These are phyloP conservation scores for Metschnikowia bowlesiae DNA, from an alignment of 805 yeast genomes.

Conservation along the genomic window DNA sequence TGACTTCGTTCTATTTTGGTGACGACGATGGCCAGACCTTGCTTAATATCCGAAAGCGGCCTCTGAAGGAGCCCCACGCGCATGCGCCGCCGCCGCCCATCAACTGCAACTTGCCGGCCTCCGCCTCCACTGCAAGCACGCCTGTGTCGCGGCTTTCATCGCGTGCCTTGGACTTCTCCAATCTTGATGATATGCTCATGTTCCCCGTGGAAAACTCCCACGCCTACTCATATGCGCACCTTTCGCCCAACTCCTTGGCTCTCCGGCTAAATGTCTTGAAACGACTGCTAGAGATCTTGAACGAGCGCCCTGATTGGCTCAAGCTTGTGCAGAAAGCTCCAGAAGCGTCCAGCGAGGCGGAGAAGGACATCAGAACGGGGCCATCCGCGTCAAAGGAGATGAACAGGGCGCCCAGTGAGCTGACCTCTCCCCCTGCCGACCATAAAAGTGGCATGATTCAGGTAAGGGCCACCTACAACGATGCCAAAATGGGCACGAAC, in stretches of 20 bases:
- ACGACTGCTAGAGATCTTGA: conserved; percentile 68
- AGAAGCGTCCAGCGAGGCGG: background rate
- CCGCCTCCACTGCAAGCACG: background rate
- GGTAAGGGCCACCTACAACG: background rate
- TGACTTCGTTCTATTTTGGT: conserved; percentile 11
- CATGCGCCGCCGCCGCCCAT: background rate
- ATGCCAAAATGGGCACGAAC: background rate
- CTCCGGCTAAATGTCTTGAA: conserved; percentile 69
- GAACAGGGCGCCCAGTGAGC: background rate
- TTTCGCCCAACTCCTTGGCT: conserved; percentile 77
- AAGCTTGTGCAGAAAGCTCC: conserved; percentile 14
- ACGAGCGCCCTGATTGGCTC: conserved; percentile 55
- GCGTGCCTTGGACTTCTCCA: conserved; percentile 9
- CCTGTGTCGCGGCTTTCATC: conserved; percentile 3
- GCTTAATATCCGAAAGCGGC: background rate
- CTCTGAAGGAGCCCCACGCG: background rate
- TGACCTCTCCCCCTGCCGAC: too few species aligned
- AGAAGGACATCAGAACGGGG: background rate
- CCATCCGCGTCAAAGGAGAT: background rate
- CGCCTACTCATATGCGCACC: conserved; percentile 78
- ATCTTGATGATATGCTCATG: conserved; percentile 42
- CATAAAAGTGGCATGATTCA: background rate
- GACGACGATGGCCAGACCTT: conserved; percentile 11
- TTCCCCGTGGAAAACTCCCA: conserved; percentile 79
- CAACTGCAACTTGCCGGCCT: background rate